These are phyloP conservation scores for Metschnikowia aberdeeniae DNA, from an alignment of 805 yeast species.

Conservation along the genomic window DNA sequence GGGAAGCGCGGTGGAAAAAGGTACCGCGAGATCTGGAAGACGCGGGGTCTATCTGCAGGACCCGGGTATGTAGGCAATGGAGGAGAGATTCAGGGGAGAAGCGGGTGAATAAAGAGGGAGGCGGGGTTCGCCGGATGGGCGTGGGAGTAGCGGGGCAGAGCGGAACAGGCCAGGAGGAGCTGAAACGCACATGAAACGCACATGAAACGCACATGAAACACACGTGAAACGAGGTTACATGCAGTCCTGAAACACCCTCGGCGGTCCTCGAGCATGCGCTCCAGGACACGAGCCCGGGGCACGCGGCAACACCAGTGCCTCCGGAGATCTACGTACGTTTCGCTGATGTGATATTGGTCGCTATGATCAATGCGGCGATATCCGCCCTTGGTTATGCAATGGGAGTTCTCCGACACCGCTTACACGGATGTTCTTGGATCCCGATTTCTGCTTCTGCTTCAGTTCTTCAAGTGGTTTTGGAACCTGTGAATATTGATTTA, in stretches of 20 bases:
- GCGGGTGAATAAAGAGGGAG: too few species aligned
- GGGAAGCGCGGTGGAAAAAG: slow-evolving; percentile 5
- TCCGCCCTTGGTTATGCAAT: background rate
- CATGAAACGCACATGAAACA: slow-evolving; percentile 3
- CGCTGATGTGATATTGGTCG: background rate
- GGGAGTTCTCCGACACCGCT: background rate
- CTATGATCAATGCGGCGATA: background rate
- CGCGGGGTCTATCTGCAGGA: background rate
- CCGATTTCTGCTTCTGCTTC: too few species aligned
- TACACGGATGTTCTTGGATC: too few species aligned
- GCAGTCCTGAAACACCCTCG: slow-evolving; percentile 2
- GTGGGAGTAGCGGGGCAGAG: background rate
- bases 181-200: slow-evolving; percentile 5
- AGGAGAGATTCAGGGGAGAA: background rate
- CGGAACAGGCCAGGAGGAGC: background rate
- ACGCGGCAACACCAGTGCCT: background rate
- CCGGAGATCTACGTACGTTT: too few species aligned
- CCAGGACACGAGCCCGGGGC: background rate
- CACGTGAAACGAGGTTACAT: background rate
- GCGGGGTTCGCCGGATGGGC: too few species aligned
- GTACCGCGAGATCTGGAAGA: slow-evolving; percentile 3
- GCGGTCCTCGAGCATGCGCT: background rate
- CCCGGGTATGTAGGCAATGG: too few species aligned
- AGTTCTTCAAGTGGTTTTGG: too few species aligned
- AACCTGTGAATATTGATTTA: too few species aligned